These are phyloP conservation scores for Suillus subluteus DNA, from an alignment of 768 basidiomycete genomes.

Conservation along the genomic window DNA sequence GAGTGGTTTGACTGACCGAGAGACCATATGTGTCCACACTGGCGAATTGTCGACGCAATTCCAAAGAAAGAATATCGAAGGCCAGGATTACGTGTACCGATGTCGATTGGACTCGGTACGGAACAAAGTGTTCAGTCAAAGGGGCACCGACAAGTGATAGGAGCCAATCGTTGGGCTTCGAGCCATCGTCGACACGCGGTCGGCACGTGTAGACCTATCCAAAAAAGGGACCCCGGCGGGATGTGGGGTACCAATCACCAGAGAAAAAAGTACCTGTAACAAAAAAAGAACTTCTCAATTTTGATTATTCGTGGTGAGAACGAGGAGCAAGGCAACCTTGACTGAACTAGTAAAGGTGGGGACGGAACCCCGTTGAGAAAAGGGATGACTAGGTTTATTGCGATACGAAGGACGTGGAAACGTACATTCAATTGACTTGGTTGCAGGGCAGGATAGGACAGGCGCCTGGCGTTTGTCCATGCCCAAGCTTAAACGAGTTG, in stretches of 20 bases:
- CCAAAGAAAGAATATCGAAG: neutral
- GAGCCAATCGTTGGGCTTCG: neutral
- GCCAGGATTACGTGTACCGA: neutral
- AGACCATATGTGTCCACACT: neutral
- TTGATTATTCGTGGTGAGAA: slow-evolving; percentile 1
- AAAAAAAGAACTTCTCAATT: neutral
- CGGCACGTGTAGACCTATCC: neutral
- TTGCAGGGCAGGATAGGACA: too few species aligned
- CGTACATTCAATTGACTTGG: neutral
- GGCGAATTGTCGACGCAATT: neutral
- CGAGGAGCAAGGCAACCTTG: neutral
- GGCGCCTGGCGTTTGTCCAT: neutral
- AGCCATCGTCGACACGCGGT: neutral
- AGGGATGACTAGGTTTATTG: neutral
- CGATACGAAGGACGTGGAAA: neutral
- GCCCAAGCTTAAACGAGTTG: too few species aligned
- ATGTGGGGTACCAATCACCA: neutral
- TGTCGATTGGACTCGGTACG: slow-evolving; percentile 1
- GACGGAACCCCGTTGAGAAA: neutral
- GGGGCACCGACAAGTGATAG: neutral
- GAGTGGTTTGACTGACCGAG: neutral
- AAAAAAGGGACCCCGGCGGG: neutral
- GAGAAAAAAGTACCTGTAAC: neutral
- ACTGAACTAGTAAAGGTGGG: neutral
- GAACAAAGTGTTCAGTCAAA: neutral